These are phyloP conservation scores for Endothia cerciana DNA, from an alignment of 2,329 filamentous ascomycete genomes.

Conservation along the genomic window DNA sequence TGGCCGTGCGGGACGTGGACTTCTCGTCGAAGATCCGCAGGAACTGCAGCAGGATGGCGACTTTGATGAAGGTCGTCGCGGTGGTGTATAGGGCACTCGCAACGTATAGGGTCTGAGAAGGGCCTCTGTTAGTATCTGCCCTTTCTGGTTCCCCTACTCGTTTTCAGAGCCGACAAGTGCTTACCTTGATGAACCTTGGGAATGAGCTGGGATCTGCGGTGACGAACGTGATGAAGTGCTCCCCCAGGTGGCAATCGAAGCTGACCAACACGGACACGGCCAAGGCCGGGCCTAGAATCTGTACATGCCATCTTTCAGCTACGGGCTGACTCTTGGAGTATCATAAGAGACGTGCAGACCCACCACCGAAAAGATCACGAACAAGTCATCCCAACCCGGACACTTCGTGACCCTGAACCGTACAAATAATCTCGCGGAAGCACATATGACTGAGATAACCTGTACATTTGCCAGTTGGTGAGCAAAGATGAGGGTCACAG, in stretches of 20 bases:
- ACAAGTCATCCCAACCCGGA: constrained; percentile 28
- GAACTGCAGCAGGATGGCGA: constrained; percentile 37
- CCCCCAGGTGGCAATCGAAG: constrained; percentile 13
- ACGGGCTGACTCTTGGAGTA: neutral
- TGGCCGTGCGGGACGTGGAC: constrained; percentile 25
- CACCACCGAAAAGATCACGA: constrained; percentile 24
- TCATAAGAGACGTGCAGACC: neutral
- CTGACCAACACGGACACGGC: neutral
- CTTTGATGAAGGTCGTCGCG: constrained; percentile 35
- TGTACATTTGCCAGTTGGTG: neutral
- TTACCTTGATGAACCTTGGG: constrained; percentile 15
- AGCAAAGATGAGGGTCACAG: too few relatives aligned
- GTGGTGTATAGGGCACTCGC: constrained; percentile 33
- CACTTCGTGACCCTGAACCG: constrained; percentile 21
- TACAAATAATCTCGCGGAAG: constrained; percentile 16
- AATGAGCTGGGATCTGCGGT: neutral
- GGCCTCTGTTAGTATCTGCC: neutral
- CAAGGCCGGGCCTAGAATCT: constrained; percentile 1
- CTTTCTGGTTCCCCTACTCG: neutral
- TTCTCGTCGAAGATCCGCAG: constrained; percentile 33
- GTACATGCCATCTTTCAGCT: neutral
- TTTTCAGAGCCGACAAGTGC: neutral
- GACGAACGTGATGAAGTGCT: constrained; percentile 19
- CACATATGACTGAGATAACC: constrained; percentile 8
- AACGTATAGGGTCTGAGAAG: constrained; percentile 33